Conservation (phyloP, 768 basidiomycete species). For the Naematelia encephala region DNA sequence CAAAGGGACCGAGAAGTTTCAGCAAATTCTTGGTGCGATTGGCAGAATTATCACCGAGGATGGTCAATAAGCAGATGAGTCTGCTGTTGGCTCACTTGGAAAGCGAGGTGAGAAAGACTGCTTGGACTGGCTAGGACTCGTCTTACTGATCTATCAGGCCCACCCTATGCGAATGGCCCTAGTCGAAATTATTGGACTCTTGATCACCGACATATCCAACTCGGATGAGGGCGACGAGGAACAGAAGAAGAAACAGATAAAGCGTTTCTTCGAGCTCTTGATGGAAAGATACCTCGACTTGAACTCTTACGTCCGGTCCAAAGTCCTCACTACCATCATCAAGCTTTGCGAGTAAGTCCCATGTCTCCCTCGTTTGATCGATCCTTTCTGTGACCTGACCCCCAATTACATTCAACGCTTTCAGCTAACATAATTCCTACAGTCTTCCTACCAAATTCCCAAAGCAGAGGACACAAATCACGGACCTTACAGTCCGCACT, state of each 20-base stretch:
- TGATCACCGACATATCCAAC: constrained; percentile 74
- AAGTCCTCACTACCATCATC: constrained; percentile 72
- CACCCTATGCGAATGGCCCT: constrained; percentile 96
- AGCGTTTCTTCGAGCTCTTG: constrained; percentile 74
- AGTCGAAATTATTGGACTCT: constrained; percentile 79
- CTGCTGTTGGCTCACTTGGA: constrained; percentile 81
- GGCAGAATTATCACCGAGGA: constrained; percentile 72
- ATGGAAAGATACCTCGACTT: constrained; percentile 83
- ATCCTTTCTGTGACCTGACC: no score
- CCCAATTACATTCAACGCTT: not conserved
- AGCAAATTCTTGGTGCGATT: constrained; percentile 77
- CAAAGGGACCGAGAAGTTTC: constrained; percentile 80
- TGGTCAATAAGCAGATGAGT: constrained; percentile 84
- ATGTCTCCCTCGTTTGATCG: no score
- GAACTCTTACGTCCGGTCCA: constrained; percentile 85
- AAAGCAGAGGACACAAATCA: constrained; percentile 73
- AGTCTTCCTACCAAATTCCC: constrained; percentile 73
- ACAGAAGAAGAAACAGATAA: constrained; percentile 65
- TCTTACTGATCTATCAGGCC: constrained; percentile 56
- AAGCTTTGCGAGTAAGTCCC: constrained; percentile 66
- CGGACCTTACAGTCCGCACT: constrained; percentile 69
- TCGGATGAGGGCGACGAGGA: constrained; percentile 56
- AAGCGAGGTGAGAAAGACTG: constrained; percentile 64
- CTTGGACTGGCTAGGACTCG: no score
- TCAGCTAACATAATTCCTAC: not conserved